These are phyloP conservation scores for Austroboletus novae-zelandiae DNA, from an alignment of 1,284 basidiomycete genomes.

Conservation along the genomic window DNA sequence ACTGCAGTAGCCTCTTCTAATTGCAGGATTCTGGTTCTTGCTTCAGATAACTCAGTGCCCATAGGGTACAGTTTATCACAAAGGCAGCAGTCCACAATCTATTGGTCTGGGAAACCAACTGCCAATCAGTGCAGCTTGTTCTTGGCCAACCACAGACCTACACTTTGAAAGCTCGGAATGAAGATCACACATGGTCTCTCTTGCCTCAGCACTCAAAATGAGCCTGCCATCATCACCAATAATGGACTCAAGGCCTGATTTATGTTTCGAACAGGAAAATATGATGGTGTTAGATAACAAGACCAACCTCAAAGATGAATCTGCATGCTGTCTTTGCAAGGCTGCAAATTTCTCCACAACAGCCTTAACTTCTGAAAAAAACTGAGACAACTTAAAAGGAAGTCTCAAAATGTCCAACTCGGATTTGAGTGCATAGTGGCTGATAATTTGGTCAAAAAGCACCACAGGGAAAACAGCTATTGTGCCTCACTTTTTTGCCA, in stretches of 20 bases:
- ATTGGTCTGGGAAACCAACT: constrained; percentile 38
- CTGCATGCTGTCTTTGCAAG: constrained; percentile 19
- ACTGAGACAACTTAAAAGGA: constrained; percentile 8
- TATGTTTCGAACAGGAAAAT: not conserved
- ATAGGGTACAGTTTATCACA: constrained; percentile 49
- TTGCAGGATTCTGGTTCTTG: constrained; percentile 38
- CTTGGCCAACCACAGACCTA: constrained; percentile 30
- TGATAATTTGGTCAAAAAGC: constrained; percentile 7
- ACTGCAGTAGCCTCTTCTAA: constrained; percentile 37
- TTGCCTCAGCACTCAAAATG: constrained; percentile 30
- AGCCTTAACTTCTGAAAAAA: constrained; percentile 23
- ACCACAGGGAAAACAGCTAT: not conserved
- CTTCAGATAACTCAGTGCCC: constrained; percentile 42
- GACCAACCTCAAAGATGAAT: constrained; percentile 24
- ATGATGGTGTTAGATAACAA: not conserved
- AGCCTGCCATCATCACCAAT: constrained; percentile 31
- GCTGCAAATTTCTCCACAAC: constrained; percentile 18
- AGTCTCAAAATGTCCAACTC: constrained; percentile 24
- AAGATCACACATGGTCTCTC: constrained; percentile 38
- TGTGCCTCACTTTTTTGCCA: constrained; percentile 18
- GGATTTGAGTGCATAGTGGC: constrained; percentile 23
- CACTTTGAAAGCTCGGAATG: constrained; percentile 34
- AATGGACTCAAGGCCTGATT: constrained; percentile 33
- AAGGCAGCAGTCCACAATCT: constrained; percentile 50
- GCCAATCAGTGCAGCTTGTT: constrained; percentile 23